phyloP scores from a whole-genome alignment of 2,329 filamentous ascomycete species.

The Scolecobasidium constrictum region DNA sequence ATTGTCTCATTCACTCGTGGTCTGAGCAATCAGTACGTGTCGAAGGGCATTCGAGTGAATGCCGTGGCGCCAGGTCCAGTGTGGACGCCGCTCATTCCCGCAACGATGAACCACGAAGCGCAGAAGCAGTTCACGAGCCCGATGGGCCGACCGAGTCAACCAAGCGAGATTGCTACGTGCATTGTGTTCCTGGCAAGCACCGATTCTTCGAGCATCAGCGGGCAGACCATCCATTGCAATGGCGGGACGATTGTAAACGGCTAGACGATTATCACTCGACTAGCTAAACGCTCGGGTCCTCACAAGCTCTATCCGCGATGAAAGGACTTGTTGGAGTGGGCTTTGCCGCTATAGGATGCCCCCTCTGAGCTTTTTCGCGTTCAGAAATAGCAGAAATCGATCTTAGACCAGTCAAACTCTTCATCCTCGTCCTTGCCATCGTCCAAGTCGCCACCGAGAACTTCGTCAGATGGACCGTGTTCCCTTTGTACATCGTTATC shows the following conservation, averaged over 20 bases:
- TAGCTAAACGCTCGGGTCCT: no score
- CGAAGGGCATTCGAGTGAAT: slow-evolving; percentile 42
- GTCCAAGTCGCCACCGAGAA: no score
- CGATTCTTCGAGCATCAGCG: slow-evolving; percentile 64
- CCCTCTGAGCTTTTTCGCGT: no score
- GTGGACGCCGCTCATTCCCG: slow-evolving; percentile 58
- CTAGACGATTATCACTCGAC: no score
- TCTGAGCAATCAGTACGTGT: slow-evolving; percentile 44
- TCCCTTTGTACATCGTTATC: no score
- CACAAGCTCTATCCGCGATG: no score
- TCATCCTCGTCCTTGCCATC: no score
- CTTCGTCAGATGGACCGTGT: no score
- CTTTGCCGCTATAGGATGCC: no score
- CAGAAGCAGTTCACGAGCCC: slow-evolving; percentile 63
- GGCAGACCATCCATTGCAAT: slow-evolving; percentile 51
- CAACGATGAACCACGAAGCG: slow-evolving; percentile 59
- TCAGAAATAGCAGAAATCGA: no score
- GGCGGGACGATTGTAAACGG: slow-evolving; percentile 45
- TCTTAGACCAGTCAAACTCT: no score
- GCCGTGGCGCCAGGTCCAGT: slow-evolving; percentile 44
- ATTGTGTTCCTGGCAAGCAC: slow-evolving; percentile 70
- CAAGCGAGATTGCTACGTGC: slow-evolving; percentile 70
- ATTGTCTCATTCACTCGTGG: slow-evolving; percentile 48
- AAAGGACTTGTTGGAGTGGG: no score
- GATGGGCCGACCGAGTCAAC: slow-evolving; percentile 69